phyloP scores from a whole-genome alignment of 2,329 filamentous ascomycete genomes.

The Sporothrix sp. region DNA sequence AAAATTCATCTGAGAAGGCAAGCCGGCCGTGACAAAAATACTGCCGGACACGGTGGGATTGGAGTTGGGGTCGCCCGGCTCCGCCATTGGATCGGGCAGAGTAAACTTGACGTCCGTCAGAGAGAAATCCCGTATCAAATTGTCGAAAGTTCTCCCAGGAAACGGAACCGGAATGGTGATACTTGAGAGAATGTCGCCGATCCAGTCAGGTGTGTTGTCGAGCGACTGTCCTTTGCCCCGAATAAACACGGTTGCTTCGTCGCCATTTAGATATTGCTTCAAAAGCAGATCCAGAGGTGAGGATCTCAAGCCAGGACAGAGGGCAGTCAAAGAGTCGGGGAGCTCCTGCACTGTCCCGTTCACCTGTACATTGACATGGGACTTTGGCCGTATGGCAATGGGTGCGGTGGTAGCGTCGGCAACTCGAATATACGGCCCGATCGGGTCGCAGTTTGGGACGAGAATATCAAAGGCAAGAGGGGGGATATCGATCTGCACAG shows the following conservation, averaged over 20 bases:
- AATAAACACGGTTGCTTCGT: slow-evolving; percentile 70
- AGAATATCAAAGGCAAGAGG: slow-evolving; percentile 75
- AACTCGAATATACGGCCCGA: slow-evolving; percentile 66
- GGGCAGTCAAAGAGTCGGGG: slow-evolving; percentile 59
- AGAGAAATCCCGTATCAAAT: slow-evolving; percentile 79
- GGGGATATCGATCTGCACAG: slow-evolving; percentile 66
- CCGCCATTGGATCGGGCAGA: slow-evolving; percentile 69
- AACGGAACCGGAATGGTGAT: slow-evolving; percentile 79
- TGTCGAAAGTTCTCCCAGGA: slow-evolving; percentile 69
- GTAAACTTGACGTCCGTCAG: slow-evolving; percentile 77
- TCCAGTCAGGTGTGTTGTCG: slow-evolving; percentile 67
- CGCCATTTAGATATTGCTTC: slow-evolving; percentile 69
- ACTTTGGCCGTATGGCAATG: slow-evolving; percentile 57
- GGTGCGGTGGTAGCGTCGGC: slow-evolving; percentile 62
- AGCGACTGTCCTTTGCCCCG: slow-evolving; percentile 62
- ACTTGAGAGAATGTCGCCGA: slow-evolving; percentile 67
- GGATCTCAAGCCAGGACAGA: slow-evolving; percentile 65
- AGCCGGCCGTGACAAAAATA: slow-evolving; percentile 64
- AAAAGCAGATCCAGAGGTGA: slow-evolving; percentile 82
- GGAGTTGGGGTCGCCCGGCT: slow-evolving; percentile 61
- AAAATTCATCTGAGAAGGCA: slow-evolving; percentile 84
- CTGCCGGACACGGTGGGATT: slow-evolving; percentile 75
- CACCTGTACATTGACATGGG: slow-evolving; percentile 58
- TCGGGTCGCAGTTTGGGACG: slow-evolving; percentile 66
- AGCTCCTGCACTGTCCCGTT: slow-evolving; percentile 63